Evolutionary conservation across 2,329 filamentous ascomycete species (phyloP).

Genomic region (Aureobasidium sp.): DNA sequence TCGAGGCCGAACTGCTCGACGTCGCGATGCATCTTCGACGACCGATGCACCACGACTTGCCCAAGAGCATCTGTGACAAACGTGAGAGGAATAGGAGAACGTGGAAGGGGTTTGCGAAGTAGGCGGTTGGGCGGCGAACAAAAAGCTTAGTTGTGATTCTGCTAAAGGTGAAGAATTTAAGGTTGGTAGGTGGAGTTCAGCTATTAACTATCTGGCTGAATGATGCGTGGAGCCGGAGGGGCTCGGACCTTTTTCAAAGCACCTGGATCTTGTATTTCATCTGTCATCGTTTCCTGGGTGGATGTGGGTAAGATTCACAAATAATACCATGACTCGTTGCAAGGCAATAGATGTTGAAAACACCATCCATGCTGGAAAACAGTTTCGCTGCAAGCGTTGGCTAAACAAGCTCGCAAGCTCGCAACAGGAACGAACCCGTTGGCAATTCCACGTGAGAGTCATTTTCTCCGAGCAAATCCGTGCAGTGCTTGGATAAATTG

Average conservation of each 20-base stretch:
- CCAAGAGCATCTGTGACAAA: neutral
- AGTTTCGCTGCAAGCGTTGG: neutral
- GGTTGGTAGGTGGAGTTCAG: neutral
- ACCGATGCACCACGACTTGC: neutral
- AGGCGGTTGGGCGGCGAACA: neutral
- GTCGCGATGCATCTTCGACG: conserved; percentile 11
- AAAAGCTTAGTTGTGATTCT: conserved; percentile 4
- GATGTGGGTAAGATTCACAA: too few species aligned
- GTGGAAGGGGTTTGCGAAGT: neutral
- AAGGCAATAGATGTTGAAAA: neutral
- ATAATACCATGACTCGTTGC: neutral
- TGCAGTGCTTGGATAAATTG: neutral
- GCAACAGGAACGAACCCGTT: neutral
- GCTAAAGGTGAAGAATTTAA: neutral
- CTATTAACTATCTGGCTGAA: neutral
- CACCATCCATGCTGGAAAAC: neutral
- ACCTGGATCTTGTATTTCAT: neutral
- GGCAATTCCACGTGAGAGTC: neutral
- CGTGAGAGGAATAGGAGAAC: neutral
- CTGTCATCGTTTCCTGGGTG: neutral
- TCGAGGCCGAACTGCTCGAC: conserved; percentile 4
- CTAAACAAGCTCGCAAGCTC: neutral
- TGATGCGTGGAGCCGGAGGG: conserved; percentile 1
- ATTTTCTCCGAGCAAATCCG: neutral
- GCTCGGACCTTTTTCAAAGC: neutral